Percentiles rank a stretch among this genome's conserved stretches.
phyloP scores from a whole-genome alignment of 176 grass and related monocot species.

The Carex littledalei region DNA sequence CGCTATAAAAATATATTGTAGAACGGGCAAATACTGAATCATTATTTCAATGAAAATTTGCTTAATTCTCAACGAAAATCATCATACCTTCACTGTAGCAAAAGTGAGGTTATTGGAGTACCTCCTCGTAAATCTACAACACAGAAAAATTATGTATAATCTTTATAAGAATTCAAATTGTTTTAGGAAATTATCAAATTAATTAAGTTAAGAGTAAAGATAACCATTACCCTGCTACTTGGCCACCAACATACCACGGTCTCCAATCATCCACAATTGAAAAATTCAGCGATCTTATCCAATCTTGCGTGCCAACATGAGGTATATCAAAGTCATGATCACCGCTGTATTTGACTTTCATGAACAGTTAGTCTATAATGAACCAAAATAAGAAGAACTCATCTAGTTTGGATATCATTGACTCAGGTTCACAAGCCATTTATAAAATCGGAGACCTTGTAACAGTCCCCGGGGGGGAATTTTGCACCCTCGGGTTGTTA shows the following conservation, averaged over 20 bases:
- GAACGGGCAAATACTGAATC: not conserved
- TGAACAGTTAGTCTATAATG: not conserved
- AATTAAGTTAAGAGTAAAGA: not conserved
- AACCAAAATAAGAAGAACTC: not conserved
- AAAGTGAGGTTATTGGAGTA: constrained; percentile 84
- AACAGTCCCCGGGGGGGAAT: too few relatives aligned
- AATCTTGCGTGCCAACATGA: too few relatives aligned
- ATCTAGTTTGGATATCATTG: not conserved
- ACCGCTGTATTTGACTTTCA: too few relatives aligned
- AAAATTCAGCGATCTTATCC: too few relatives aligned
- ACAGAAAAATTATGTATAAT: not conserved
- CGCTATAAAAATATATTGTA: not conserved
- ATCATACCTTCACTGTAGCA: constrained; percentile 61
- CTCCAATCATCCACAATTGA: constrained; percentile 31
- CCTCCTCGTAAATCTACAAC: constrained; percentile 40
- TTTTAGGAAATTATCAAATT: not conserved
- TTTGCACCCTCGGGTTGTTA: too few relatives aligned
- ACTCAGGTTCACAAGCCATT: not conserved
- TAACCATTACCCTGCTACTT: constrained; percentile 61
- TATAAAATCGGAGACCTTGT: not conserved
- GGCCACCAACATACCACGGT: constrained; percentile 47
- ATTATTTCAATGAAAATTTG: not conserved
- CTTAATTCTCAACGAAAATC: not conserved
- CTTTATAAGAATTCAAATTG: not conserved
- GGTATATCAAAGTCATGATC: too few relatives aligned